phyloP scores from a whole-genome alignment of 768 basidiomycete genomes.

The Russula vinacea region DNA sequence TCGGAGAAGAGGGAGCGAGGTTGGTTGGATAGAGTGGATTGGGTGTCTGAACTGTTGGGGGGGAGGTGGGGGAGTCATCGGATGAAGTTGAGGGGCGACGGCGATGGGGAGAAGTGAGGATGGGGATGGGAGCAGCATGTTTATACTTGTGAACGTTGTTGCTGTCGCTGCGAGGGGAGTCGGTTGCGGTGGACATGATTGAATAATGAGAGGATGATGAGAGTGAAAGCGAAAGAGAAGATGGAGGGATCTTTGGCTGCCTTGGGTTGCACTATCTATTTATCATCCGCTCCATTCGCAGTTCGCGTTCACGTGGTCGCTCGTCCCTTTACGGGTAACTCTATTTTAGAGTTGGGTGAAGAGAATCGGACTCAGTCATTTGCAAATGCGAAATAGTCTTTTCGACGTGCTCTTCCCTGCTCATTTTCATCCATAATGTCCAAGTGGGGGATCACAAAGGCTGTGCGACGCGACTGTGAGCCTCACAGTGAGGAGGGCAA shows the following conservation, averaged over 20 bases:
- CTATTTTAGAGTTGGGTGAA: slow-evolving; percentile 21
- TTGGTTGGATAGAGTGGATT: slow-evolving; percentile 13
- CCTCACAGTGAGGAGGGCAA: background rate
- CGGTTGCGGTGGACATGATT: slow-evolving; percentile 24
- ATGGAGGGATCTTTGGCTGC: background rate
- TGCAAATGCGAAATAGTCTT: background rate
- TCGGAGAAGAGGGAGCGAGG: slow-evolving; percentile 25
- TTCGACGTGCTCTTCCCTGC: background rate
- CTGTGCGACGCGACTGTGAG: background rate
- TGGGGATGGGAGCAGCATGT: slow-evolving; percentile 27
- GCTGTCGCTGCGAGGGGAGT: slow-evolving; percentile 7
- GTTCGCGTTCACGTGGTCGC: slow-evolving; percentile 7
- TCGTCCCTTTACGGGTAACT: slow-evolving; percentile 11
- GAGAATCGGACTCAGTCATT: background rate
- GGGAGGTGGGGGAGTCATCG: slow-evolving; percentile 23
- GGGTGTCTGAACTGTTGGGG: slow-evolving; percentile 25
- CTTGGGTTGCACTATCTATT: background rate
- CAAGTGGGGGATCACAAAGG: background rate
- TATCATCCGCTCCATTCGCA: background rate
- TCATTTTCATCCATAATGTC: background rate
- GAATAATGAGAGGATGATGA: slow-evolving; percentile 13
- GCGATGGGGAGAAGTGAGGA: slow-evolving; percentile 15
- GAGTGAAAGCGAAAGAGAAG: background rate
- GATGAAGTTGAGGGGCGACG: slow-evolving; percentile 28
- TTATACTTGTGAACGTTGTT: slow-evolving; percentile 10